Conservation (phyloP, 2,329 filamentous ascomycete species). For the Diaporthe batatas region DNA sequence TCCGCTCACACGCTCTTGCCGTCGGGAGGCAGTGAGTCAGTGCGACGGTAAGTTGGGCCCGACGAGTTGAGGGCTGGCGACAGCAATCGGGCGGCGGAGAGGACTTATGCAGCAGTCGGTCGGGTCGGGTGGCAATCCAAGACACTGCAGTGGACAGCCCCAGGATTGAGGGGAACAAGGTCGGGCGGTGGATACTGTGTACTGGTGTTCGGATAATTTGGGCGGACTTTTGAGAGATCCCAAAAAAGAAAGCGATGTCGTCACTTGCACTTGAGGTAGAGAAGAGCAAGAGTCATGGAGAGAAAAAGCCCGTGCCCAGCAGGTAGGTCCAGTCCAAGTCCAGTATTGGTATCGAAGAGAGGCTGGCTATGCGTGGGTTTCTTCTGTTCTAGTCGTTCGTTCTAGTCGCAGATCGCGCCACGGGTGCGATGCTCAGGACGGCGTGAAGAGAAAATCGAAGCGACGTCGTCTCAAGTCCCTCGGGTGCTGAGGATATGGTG, state of each 20-base stretch:
- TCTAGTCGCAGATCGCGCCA: slow-evolving; percentile 29
- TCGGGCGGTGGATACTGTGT: slow-evolving; percentile 18
- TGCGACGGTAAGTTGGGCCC: slow-evolving; percentile 33
- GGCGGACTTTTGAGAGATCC: slow-evolving; percentile 23
- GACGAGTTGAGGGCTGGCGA: slow-evolving; percentile 6
- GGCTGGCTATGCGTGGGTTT: slow-evolving; percentile 6
- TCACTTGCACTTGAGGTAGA: slow-evolving; percentile 35
- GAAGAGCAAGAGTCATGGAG: slow-evolving; percentile 34
- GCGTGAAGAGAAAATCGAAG: slow-evolving; percentile 19
- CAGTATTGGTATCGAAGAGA: background rate
- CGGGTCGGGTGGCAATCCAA: slow-evolving; percentile 28
- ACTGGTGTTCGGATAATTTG: slow-evolving; percentile 30
- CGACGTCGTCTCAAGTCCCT: slow-evolving; percentile 2
- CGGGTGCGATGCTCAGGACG: slow-evolving; percentile 5
- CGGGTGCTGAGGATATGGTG: slow-evolving; percentile 19
- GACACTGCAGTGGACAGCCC: slow-evolving; percentile 21
- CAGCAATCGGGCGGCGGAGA: background rate
- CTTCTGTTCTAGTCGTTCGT: slow-evolving; percentile 18
- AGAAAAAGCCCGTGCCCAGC: slow-evolving; percentile 29
- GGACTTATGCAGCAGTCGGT: slow-evolving; percentile 17
- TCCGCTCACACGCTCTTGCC: slow-evolving; percentile 39
- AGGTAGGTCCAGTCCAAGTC: background rate
- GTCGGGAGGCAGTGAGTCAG: slow-evolving; percentile 39
- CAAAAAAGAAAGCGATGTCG: slow-evolving; percentile 37
- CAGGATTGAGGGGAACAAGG: slow-evolving; percentile 2